These are phyloP conservation scores for Ilyonectria mors-panacis DNA, from an alignment of 2,329 filamentous ascomycete species.

Conservation along the genomic window DNA sequence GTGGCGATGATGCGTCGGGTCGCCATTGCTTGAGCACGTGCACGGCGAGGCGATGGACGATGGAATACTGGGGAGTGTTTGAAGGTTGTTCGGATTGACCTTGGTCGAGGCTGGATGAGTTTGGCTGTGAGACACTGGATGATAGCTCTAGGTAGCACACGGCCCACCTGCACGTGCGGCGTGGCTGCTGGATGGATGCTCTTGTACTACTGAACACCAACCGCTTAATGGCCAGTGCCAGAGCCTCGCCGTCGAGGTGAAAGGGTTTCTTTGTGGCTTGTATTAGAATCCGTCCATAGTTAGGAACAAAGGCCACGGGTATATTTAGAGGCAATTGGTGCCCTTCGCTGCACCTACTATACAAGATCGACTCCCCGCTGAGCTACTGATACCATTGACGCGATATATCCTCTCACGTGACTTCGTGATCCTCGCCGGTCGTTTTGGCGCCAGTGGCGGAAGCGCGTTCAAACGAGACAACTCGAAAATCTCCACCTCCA, in stretches of 20 bases:
- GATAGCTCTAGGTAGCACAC: constrained; percentile 21
- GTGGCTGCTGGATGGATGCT: constrained; percentile 5
- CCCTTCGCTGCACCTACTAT: neutral
- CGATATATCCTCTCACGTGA: constrained; percentile 40
- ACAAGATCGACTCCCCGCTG: neutral
- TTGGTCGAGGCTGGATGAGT: constrained; percentile 20
- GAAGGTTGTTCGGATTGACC: constrained; percentile 16
- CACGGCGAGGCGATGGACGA: constrained; percentile 20
- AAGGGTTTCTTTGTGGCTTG: neutral
- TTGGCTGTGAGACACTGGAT: constrained; percentile 24
- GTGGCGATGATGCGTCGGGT: constrained; percentile 75
- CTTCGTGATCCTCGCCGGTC: constrained; percentile 41
- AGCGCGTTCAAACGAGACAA: constrained; percentile 35
- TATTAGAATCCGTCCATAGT: too few species aligned
- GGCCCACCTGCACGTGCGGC: constrained; percentile 46
- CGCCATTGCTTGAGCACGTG: constrained; percentile 71
- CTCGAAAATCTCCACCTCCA: constrained; percentile 37
- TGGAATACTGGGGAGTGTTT: constrained; percentile 26
- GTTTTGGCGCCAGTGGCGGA: constrained; percentile 31
- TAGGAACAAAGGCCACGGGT: neutral
- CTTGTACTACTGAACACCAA: neutral
- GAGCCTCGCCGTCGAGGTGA: neutral
- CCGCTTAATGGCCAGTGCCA: neutral
- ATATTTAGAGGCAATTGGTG: neutral
- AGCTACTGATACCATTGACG: constrained; percentile 11